phyloP scores from a whole-genome alignment of 1,284 basidiomycete species.

The Gastroboletus turbinatus region DNA sequence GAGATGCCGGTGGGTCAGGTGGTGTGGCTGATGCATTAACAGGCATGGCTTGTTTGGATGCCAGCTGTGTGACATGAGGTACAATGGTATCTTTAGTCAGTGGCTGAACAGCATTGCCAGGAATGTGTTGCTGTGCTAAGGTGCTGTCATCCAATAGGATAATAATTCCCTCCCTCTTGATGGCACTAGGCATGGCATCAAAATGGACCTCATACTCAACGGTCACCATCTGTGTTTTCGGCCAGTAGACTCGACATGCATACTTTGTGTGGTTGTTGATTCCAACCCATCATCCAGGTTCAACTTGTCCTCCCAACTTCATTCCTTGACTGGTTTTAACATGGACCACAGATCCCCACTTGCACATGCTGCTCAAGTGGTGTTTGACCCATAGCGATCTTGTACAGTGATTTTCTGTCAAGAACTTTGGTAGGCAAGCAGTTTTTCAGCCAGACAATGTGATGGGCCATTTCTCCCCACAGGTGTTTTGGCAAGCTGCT shows the following conservation, averaged over 20 bases:
- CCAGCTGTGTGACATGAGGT: too few species aligned
- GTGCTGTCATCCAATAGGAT: not conserved
- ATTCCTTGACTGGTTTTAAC: too few species aligned
- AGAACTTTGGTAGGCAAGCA: not conserved
- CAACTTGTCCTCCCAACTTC: too few species aligned
- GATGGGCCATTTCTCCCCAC: not conserved
- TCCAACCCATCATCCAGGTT: too few species aligned
- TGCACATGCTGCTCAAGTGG: not conserved
- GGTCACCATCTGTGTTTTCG: fast-evolving
- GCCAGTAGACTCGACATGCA: not conserved
- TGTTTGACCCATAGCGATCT: fast-evolving
- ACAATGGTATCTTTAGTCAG: too few species aligned
- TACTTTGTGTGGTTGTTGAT: too few species aligned
- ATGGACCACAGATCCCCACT: too few species aligned
- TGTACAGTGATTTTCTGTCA: fast-evolving
- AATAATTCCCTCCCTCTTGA: not conserved
- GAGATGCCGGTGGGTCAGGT: too few species aligned
- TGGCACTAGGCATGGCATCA: not conserved
- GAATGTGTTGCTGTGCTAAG: not conserved
- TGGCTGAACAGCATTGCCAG: not conserved
- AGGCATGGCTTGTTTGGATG: too few species aligned
- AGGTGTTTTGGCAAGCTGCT: too few species aligned
- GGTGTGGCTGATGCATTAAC: too few species aligned
- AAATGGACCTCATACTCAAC: not conserved
- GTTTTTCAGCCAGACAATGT: not conserved